phyloP scores from a whole-genome alignment of 495 filamentous ascomycete species.

The Parathielavia hyrcaniae region DNA sequence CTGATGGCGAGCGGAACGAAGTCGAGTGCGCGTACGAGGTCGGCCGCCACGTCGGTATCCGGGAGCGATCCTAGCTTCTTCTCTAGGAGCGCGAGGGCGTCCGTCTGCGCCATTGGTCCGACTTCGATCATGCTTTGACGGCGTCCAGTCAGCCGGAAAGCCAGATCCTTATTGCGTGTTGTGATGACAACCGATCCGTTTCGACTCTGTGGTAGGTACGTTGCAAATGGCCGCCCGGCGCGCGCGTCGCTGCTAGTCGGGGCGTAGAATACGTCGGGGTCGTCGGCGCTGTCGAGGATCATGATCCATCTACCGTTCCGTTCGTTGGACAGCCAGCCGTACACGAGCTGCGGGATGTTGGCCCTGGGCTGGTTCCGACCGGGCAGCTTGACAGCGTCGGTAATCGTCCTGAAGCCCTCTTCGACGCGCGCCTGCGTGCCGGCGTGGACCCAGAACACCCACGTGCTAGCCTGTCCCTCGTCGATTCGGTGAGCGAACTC shows the following conservation, averaged over 20 bases:
- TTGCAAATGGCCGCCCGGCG: slow-evolving; percentile 17
- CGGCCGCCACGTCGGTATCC: slow-evolving; percentile 18
- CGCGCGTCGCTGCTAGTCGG: background rate
- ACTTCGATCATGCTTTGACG: slow-evolving; percentile 20
- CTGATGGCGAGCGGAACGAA: slow-evolving; percentile 41
- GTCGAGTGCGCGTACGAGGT: slow-evolving; percentile 38
- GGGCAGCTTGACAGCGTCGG: slow-evolving; percentile 32
- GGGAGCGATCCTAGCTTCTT: slow-evolving; percentile 23
- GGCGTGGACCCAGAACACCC: slow-evolving; percentile 40
- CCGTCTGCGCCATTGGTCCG: slow-evolving; percentile 24
- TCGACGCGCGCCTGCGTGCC: slow-evolving; percentile 33
- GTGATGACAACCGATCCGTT: slow-evolving; percentile 39
- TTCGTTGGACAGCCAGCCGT: slow-evolving; percentile 37
- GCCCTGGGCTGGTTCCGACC: slow-evolving; percentile 33
- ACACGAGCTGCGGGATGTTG: slow-evolving; percentile 36
- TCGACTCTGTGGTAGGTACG: slow-evolving; percentile 38
- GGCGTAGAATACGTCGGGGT: slow-evolving; percentile 27
- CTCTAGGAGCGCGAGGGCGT: slow-evolving; percentile 30
- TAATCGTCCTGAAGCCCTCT: slow-evolving; percentile 37
- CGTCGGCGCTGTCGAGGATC: slow-evolving; percentile 35
- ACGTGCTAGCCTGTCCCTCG: slow-evolving; percentile 10
- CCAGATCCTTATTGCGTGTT: slow-evolving; percentile 27
- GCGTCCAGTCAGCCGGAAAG: slow-evolving; percentile 21
- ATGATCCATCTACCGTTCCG: slow-evolving; percentile 27
- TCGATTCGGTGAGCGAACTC: slow-evolving; percentile 9